Conservation (phyloP, 163 green algal genomes). For the Prototheca wickerhamii region DNA sequence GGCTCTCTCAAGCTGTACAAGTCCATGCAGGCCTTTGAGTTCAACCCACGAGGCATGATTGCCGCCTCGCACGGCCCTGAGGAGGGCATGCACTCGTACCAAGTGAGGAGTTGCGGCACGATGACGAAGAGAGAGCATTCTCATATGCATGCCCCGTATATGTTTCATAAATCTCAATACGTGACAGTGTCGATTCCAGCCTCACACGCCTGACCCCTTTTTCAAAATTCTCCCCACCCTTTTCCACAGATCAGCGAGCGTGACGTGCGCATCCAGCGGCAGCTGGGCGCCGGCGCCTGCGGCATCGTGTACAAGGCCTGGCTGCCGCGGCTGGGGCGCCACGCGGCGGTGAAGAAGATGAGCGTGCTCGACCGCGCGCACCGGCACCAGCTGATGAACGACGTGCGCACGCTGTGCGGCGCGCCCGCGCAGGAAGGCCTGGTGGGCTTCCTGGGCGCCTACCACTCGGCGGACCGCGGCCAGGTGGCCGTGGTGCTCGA, state of each 20-base stretch:
- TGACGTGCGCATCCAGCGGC: slow-evolving; percentile 62
- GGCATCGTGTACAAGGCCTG: slow-evolving; percentile 78
- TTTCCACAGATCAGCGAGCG: slow-evolving; percentile 60
- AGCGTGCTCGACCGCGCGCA: slow-evolving; percentile 60
- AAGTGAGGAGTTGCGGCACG: slow-evolving; percentile 17
- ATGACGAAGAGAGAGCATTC: not conserved
- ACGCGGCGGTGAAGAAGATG: slow-evolving; percentile 91
- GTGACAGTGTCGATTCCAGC: not conserved
- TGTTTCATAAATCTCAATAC: too few species aligned
- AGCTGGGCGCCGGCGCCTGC: slow-evolving; percentile 64
- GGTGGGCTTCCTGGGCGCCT: slow-evolving; percentile 82
- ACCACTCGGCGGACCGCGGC: slow-evolving; percentile 58
- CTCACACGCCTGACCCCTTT: not conserved
- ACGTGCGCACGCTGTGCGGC: slow-evolving; percentile 81
- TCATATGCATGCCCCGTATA: not conserved
- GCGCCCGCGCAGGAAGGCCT: slow-evolving; percentile 49
- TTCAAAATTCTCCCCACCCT: not conserved
- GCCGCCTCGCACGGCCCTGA: slow-evolving; percentile 10
- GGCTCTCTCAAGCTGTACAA: slow-evolving; percentile 47
- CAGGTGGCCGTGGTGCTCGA: slow-evolving; percentile 91
- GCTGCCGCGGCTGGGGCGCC: slow-evolving; percentile 48
- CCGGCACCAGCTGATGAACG: slow-evolving; percentile 86
- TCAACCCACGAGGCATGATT: slow-evolving; percentile 52
- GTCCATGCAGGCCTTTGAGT: slow-evolving; percentile 54
- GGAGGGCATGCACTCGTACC: slow-evolving; percentile 28